These are phyloP conservation scores for Diaporthe destruens DNA, from an alignment of 2,329 filamentous ascomycete species.

Conservation along the genomic window DNA sequence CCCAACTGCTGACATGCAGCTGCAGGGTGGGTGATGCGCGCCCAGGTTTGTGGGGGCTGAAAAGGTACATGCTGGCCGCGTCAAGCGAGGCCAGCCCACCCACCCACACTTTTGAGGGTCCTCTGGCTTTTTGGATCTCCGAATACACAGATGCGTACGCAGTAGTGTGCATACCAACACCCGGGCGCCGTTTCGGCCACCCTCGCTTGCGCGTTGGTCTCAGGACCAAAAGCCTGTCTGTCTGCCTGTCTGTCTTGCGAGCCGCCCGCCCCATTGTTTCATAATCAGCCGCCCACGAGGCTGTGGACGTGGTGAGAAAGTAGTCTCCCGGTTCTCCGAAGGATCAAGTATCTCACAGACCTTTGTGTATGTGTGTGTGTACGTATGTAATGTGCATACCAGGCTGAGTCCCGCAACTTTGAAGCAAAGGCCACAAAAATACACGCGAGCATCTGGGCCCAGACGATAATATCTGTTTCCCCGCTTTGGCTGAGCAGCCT, in stretches of 20 bases:
- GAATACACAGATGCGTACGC: neutral
- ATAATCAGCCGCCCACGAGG: constrained; percentile 13
- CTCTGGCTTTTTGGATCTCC: constrained; percentile 5
- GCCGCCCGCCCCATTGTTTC: constrained; percentile 1
- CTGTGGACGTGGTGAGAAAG: neutral
- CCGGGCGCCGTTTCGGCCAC: neutral
- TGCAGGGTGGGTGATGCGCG: constrained; percentile 14
- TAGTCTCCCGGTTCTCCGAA: neutral
- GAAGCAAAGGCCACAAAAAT: neutral
- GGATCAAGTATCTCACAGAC: neutral
- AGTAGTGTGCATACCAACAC: neutral
- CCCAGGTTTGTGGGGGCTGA: constrained; percentile 11
- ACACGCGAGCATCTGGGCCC: neutral
- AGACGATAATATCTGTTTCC: neutral
- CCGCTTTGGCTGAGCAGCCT: constrained; percentile 1
- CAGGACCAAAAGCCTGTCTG: neutral
- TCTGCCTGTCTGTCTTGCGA: neutral
- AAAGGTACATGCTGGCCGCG: neutral
- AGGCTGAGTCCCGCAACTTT: constrained; percentile 1
- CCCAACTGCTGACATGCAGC: constrained; percentile 27
- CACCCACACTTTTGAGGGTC: neutral
- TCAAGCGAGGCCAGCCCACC: neutral
- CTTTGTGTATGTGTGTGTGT: neutral
- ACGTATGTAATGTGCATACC: neutral
- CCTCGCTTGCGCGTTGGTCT: neutral